These are phyloP conservation scores for Isabelozyma gotoi DNA, from an alignment of 805 yeast species.

Conservation along the genomic window DNA sequence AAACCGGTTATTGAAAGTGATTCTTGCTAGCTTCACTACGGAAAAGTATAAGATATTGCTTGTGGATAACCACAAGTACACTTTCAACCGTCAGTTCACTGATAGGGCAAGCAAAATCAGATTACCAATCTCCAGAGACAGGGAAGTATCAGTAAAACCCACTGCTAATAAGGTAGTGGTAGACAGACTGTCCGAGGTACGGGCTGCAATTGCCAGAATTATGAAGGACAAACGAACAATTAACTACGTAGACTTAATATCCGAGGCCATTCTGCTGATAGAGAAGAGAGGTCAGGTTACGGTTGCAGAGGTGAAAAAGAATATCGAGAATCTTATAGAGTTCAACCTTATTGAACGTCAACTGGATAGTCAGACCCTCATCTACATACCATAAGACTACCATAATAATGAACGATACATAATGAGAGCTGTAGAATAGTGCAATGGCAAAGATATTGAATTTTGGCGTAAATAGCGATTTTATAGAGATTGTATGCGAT, in stretches of 20 bases:
- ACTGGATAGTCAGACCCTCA: constrained; percentile 15
- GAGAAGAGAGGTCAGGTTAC: constrained; percentile 24
- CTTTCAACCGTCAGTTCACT: constrained; percentile 22
- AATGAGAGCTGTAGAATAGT: too few species aligned
- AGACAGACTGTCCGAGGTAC: constrained; percentile 28
- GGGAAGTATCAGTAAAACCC: constrained; percentile 5
- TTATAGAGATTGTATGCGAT: too few species aligned
- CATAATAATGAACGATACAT: too few species aligned
- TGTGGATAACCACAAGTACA: constrained; percentile 9
- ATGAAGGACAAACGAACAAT: constrained; percentile 30
- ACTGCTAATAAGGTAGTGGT: constrained; percentile 10
- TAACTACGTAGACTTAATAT: constrained; percentile 26
- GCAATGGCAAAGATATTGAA: too few species aligned
- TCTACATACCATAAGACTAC: constrained; percentile 34
- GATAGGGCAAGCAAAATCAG: constrained; percentile 27
- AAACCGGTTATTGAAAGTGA: constrained; percentile 23
- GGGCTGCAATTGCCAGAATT: constrained; percentile 24
- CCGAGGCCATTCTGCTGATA: constrained; percentile 17
- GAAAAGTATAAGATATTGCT: constrained; percentile 31
- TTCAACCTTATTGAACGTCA: constrained; percentile 32
- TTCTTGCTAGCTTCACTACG: constrained; percentile 25
- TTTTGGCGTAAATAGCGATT: too few species aligned
- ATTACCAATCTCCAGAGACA: constrained; percentile 28
- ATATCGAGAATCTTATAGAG: constrained; percentile 34
- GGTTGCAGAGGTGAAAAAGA: constrained; percentile 28